These are phyloP conservation scores for Alternaria gaisen DNA, from an alignment of 2,329 filamentous ascomycete genomes.

Conservation along the genomic window DNA sequence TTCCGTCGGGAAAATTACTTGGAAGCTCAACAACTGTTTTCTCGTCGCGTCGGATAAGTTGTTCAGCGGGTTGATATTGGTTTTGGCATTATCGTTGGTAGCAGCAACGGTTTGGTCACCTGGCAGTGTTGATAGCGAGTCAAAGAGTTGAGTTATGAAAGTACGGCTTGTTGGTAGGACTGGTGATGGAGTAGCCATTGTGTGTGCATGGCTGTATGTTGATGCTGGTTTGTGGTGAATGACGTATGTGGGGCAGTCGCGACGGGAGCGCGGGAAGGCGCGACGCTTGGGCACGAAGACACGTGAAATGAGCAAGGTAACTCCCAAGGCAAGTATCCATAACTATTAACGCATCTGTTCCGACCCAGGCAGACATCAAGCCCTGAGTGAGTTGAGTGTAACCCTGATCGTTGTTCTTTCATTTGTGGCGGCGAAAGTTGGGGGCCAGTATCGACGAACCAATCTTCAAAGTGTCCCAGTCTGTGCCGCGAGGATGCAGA, in stretches of 20 bases:
- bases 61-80: constrained; percentile 54
- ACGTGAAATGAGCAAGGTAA: constrained; percentile 20
- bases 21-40: constrained; percentile 75
- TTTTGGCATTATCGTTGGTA: constrained; percentile 1
- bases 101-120: constrained; percentile 28
- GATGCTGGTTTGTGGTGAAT: not conserved
- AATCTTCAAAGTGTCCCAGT: not conserved
- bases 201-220: constrained; percentile 8
- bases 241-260: constrained; percentile 26
- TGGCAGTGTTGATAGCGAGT: constrained; percentile 30
- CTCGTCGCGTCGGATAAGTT: constrained; percentile 36
- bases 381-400: too few species aligned
- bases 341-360: too few species aligned
- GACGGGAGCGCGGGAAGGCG: constrained; percentile 24
- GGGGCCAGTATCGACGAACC: not conserved
- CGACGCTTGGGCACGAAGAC: constrained; percentile 25
- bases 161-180: constrained; percentile 35
- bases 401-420: not conserved
- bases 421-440: not conserved
- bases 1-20: constrained; percentile 83
- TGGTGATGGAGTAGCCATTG: constrained; percentile 14
- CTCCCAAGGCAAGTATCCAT: too few species aligned
- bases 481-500: not conserved
- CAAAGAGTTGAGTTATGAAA: constrained; percentile 48
- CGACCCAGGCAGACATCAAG: too few species aligned